Percentiles rank a stretch among this genome's conserved stretches.
Conservation (phyloP, 1,139 yeast species). For the Magnusiomyces ingens region DNA sequence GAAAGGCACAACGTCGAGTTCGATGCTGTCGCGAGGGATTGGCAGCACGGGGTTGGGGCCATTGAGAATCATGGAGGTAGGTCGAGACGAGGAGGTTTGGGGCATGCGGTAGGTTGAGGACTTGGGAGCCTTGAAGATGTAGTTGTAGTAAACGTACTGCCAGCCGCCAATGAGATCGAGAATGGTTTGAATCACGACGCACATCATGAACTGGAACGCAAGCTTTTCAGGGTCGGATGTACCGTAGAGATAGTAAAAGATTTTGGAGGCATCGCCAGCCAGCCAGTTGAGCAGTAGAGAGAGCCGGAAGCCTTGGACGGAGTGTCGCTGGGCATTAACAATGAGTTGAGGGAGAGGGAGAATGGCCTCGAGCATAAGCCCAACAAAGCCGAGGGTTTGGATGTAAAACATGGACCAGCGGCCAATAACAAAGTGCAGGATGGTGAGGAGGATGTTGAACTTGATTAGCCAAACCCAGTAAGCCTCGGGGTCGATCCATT, state of each 20-base stretch:
- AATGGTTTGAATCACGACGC: slow-evolving; percentile 75
- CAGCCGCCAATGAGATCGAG: slow-evolving; percentile 70
- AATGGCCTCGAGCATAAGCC: slow-evolving; percentile 72
- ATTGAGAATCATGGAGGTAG: no score
- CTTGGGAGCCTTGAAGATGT: background rate
- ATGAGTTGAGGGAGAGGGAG: slow-evolving; percentile 85
- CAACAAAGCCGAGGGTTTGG: slow-evolving; percentile 59
- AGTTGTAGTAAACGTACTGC: slow-evolving; percentile 55
- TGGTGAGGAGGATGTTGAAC: slow-evolving; percentile 40
- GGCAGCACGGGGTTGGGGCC: no score
- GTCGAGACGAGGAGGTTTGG: no score
- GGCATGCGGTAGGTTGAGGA: no score
- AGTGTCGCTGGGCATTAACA: slow-evolving; percentile 57
- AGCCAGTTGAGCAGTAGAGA: slow-evolving; percentile 77
- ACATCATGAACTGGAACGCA: slow-evolving; percentile 61
- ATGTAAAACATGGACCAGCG: slow-evolving; percentile 39
- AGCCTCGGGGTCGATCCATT: slow-evolving; percentile 57
- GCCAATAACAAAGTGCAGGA: slow-evolving; percentile 43
- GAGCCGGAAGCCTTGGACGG: slow-evolving; percentile 72
- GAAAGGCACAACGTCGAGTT: background rate
- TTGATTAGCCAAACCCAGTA: slow-evolving; percentile 62
- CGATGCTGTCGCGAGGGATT: background rate
- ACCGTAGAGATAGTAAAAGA: slow-evolving; percentile 64
- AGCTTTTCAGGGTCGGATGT: slow-evolving; percentile 47
- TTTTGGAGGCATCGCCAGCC: slow-evolving; percentile 77